A percentile compares a stretch with the other conserved stretches of the same genome.
Evolutionary conservation across 2,329 filamentous ascomycete genomes (phyloP).

Genomic region (Beauveria brongniartii): DNA sequence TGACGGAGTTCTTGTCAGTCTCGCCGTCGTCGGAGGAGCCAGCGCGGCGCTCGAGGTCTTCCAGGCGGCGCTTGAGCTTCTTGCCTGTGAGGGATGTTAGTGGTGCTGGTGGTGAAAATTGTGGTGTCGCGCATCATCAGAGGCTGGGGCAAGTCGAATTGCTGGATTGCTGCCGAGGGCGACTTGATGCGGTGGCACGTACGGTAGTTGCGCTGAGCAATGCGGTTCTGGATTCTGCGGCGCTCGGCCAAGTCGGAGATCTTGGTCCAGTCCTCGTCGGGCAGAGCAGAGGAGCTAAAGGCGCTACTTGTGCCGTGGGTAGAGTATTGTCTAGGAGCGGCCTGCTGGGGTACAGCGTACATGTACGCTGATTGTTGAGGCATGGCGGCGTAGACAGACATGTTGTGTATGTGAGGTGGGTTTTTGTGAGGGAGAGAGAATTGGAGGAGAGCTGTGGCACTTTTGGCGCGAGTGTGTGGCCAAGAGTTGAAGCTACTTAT

Average conservation of each 20-base stretch:
- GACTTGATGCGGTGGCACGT: constrained; percentile 28
- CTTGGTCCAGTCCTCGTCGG: constrained; percentile 98
- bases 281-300: constrained; percentile 88
- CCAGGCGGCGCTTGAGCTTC: constrained; percentile 84
- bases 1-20: constrained; percentile 28
- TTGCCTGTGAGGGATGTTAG: constrained; percentile 50
- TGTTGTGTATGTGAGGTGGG: neutral
- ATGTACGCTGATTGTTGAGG: constrained; percentile 21
- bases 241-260: constrained; percentile 95
- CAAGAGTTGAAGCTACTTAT: neutral
- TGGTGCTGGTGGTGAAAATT: neutral
- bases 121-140: neutral
- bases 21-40: constrained; percentile 45
- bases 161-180: neutral
- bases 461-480: neutral
- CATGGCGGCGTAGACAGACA: constrained; percentile 12
- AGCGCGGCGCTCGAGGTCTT: constrained; percentile 75
- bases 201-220: constrained; percentile 97
- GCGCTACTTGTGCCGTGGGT: constrained; percentile 81
- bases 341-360: constrained; percentile 36
- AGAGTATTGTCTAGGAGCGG: constrained; percentile 56
- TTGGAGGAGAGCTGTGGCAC: neutral
- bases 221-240: constrained; percentile 90
- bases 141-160: neutral
- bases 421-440: neutral